These are phyloP conservation scores for Phialophora tarda DNA, from an alignment of 2,329 filamentous ascomycete species.

Conservation along the genomic window DNA sequence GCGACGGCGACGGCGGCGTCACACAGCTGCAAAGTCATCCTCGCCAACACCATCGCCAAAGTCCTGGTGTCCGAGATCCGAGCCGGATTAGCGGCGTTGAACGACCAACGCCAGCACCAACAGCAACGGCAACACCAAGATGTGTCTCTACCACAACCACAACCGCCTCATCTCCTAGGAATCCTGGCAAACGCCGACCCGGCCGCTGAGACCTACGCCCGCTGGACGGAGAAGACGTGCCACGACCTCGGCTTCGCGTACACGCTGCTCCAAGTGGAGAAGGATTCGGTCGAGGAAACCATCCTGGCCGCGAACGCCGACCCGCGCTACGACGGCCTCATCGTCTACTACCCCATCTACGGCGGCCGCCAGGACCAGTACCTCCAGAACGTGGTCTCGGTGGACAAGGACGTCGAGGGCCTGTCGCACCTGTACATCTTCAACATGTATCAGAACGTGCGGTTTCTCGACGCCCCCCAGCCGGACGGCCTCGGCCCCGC, in stretches of 20 bases:
- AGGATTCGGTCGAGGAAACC: slow-evolving; percentile 87
- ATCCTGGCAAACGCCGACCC: slow-evolving; percentile 93
- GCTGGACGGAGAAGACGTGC: slow-evolving; percentile 97
- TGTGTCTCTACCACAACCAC: neutral
- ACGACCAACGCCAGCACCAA: slow-evolving; percentile 55
- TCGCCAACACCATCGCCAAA: slow-evolving; percentile 86
- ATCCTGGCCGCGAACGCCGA: slow-evolving; percentile 86
- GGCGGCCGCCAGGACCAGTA: slow-evolving; percentile 86
- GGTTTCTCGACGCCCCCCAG: slow-evolving; percentile 83
- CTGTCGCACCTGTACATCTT: slow-evolving; percentile 92
- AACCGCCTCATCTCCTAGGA: slow-evolving; percentile 73
- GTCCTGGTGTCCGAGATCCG: slow-evolving; percentile 77
- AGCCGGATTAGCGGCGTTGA: slow-evolving; percentile 73
- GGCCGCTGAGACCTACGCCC: slow-evolving; percentile 88
- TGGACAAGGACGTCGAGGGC: slow-evolving; percentile 93
- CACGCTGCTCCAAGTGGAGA: slow-evolving; percentile 79
- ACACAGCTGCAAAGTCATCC: slow-evolving; percentile 79
- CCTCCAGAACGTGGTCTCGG: slow-evolving; percentile 89
- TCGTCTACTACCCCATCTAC: slow-evolving; percentile 99
- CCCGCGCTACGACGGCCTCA: slow-evolving; percentile 78
- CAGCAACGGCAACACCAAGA: neutral
- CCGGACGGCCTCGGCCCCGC: slow-evolving; percentile 40
- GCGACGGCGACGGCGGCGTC: neutral
- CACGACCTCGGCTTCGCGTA: slow-evolving; percentile 90
- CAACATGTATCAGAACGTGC: slow-evolving; percentile 99